These are phyloP conservation scores for Miscanthus lutarioriparius DNA, from an alignment of 176 grass and related monocot genomes.

Conservation along the genomic window DNA sequence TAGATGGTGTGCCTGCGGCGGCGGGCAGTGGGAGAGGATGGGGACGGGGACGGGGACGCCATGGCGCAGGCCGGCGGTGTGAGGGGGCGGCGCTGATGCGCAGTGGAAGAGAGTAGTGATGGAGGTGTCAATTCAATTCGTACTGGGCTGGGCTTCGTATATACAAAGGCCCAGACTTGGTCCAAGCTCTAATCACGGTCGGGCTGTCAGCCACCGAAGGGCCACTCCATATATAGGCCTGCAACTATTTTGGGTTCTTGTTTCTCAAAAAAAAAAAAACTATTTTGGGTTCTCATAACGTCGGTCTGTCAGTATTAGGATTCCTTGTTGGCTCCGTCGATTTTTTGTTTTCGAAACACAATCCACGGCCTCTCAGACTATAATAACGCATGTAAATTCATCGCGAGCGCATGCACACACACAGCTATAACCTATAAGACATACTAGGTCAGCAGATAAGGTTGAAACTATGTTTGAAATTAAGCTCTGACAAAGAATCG, in stretches of 20 bases:
- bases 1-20: slow-evolving; percentile 56
- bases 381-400: too few relatives aligned
- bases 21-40: background rate
- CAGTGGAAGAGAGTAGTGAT: background rate
- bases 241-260: background rate
- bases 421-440: too few relatives aligned
- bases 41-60: slow-evolving; percentile 9
- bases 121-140: background rate
- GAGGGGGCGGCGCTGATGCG: slow-evolving; percentile 35
- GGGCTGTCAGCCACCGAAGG: background rate
- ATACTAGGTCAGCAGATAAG: too few relatives aligned
- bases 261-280: too few relatives aligned
- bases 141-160: background rate
- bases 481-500: too few relatives aligned
- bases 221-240: background rate
- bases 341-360: too few relatives aligned
- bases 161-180: background rate
- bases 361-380: too few relatives aligned
- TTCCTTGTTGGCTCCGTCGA: too few relatives aligned
- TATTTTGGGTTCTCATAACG: too few relatives aligned
- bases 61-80: background rate
- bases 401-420: too few relatives aligned
- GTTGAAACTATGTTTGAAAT: too few relatives aligned
- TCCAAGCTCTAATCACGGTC: background rate
- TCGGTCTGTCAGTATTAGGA: too few relatives aligned